These are phyloP conservation scores for Murraya paniculata DNA, from an alignment of 345 rosid genomes.

Conservation along the genomic window DNA sequence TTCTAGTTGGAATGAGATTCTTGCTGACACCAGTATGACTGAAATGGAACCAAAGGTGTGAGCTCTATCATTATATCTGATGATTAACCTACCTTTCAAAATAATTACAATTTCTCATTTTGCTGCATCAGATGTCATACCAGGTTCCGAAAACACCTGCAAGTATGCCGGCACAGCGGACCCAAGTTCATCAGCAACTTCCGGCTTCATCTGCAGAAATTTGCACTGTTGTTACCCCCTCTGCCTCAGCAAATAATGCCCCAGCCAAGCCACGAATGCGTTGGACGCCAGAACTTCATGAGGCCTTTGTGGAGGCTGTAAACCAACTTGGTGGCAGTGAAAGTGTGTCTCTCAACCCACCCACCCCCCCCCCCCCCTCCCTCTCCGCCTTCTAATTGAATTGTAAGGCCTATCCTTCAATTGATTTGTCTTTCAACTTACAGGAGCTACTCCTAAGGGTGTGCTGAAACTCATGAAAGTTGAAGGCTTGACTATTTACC, in stretches of 20 bases:
- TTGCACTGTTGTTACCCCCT: constrained; percentile 38
- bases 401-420: constrained; percentile 14
- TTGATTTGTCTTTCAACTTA: constrained; percentile 24
- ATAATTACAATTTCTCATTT: constrained; percentile 16
- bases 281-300: constrained; percentile 94
- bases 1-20: constrained; percentile 59
- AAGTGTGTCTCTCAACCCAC: constrained; percentile 46
- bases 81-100: constrained; percentile 10
- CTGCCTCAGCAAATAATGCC: constrained; percentile 55
- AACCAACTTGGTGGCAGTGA: constrained; percentile 83
- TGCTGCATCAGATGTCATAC: constrained; percentile 50
- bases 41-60: constrained; percentile 67
- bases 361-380: not conserved
- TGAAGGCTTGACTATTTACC: constrained; percentile 82
- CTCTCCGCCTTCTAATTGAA: not conserved
- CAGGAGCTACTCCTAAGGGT: constrained; percentile 95
- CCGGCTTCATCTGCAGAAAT: constrained; percentile 56
- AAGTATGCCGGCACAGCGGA: constrained; percentile 36
- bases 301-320: constrained; percentile 89
- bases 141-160: constrained; percentile 45
- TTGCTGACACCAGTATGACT: constrained; percentile 39
- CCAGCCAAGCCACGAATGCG: constrained; percentile 84
- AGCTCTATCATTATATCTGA: constrained; percentile 5
- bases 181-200: constrained; percentile 42
- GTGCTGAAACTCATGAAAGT: constrained; percentile 89